Evolutionary conservation across 306 rosid species (phyloP).

Genomic region (Vicia villosa): DNA sequence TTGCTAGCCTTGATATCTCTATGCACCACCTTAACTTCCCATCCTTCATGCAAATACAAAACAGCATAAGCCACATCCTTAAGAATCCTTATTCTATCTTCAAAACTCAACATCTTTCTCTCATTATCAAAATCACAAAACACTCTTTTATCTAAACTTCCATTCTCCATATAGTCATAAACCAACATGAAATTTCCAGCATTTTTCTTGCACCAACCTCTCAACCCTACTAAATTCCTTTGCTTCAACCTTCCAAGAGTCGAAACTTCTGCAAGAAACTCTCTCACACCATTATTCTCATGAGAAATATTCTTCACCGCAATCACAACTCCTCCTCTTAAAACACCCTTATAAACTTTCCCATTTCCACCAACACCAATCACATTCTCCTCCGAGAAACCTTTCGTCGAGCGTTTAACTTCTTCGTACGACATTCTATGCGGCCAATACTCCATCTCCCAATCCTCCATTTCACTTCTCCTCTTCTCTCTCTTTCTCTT

Average conservation of each 20-base stretch:
- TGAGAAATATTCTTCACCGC: constrained; percentile 83
- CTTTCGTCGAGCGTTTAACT: constrained; percentile 63
- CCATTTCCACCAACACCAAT: constrained; percentile 88
- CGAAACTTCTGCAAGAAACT: constrained; percentile 79
- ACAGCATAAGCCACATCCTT: constrained; percentile 76
- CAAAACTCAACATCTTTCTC: constrained; percentile 46
- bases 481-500: constrained; percentile 43
- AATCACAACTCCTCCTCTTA: constrained; percentile 56
- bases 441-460: constrained; percentile 97
- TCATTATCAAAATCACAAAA: constrained; percentile 41
- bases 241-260: constrained; percentile 88
- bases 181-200: constrained; percentile 61
- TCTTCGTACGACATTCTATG: constrained; percentile 68
- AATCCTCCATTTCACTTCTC: constrained; percentile 82
- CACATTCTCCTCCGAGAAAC: constrained; percentile 64
- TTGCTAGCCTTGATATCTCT: constrained; percentile 94
- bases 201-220: constrained; percentile 90
- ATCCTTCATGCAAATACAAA: constrained; percentile 84
- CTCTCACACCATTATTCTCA: constrained; percentile 71
- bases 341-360: constrained; percentile 73
- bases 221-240: constrained; percentile 64
- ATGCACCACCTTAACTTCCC: constrained; percentile 76
- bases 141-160: constrained; percentile 74
- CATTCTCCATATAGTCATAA: constrained; percentile 88
- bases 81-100: constrained; percentile 61